A percentile compares a stretch with the other conserved stretches of the same genome.
phyloP scores from a whole-genome alignment of 2,329 filamentous ascomycete species.

The Penicillium vulpinum region DNA sequence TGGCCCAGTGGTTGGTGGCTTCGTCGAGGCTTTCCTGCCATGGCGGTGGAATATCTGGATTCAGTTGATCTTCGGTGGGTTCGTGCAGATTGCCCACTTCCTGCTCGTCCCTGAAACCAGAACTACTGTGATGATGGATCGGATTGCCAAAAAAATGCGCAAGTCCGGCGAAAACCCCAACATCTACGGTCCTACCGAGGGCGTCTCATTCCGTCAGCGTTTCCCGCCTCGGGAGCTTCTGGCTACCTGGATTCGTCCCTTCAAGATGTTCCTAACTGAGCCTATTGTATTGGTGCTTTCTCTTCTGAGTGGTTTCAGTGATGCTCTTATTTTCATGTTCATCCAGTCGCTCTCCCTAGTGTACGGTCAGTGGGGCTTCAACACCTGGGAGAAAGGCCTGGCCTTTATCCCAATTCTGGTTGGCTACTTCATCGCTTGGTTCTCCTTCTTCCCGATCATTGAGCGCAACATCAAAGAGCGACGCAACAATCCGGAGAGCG shows the following conservation, averaged over 20 bases:
- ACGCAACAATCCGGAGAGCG: conserved; percentile 49
- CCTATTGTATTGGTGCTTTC: conserved; percentile 64
- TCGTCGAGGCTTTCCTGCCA: conserved; percentile 64
- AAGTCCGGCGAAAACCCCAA: conserved; percentile 59
- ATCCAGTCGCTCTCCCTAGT: conserved; percentile 63
- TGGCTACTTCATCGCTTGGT: conserved; percentile 62
- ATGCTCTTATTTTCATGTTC: conserved; percentile 67
- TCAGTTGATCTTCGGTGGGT: conserved; percentile 73
- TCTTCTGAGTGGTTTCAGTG: conserved; percentile 63
- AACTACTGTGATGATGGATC: conserved; percentile 73
- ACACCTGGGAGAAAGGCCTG: conserved; percentile 49
- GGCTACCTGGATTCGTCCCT: conserved; percentile 60
- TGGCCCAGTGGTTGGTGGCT: conserved; percentile 76
- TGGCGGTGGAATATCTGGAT: conserved; percentile 86
- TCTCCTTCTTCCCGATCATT: conserved; percentile 59
- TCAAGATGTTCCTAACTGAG: conserved; percentile 64
- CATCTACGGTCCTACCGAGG: conserved; percentile 71
- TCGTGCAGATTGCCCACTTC: conserved; percentile 67
- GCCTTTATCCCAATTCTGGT: conserved; percentile 58
- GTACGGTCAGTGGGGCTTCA: conserved; percentile 61
- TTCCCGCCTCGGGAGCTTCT: conserved; percentile 61
- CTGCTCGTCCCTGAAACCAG: conserved; percentile 75
- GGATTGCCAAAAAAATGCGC: conserved; percentile 73
- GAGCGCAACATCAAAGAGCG: conserved; percentile 50
- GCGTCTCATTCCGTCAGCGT: conserved; percentile 59